Conservation (phyloP, 139 green algal species). For the Micromonas commoda region DNA sequence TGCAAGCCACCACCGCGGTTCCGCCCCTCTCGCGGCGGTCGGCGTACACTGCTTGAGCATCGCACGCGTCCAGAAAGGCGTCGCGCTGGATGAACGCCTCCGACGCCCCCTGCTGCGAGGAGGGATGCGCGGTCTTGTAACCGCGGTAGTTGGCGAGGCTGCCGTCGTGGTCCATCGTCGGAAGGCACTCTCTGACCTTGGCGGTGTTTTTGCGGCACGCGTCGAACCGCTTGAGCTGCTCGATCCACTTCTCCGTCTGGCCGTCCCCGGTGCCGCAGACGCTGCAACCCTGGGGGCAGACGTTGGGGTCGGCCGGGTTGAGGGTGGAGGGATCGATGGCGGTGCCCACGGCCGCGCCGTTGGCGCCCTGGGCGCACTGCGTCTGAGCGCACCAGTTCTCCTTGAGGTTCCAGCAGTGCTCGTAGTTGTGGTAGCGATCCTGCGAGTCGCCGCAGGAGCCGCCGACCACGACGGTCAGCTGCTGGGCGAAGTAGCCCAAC, state of each 20-base stretch:
- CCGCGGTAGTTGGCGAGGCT: not conserved
- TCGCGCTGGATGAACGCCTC: not conserved
- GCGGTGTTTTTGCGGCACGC: not conserved
- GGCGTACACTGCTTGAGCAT: not conserved
- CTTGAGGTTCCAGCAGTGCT: not conserved
- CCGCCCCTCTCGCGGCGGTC: not conserved
- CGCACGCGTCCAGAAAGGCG: slow-evolving; percentile 1
- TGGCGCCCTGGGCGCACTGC: not conserved
- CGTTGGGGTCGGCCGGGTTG: not conserved
- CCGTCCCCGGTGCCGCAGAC: too few relatives aligned
- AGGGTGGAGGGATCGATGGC: too few relatives aligned
- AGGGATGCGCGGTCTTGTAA: not conserved
- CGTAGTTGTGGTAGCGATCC: too few relatives aligned
- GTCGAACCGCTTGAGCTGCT: not conserved
- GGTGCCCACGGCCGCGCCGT: not conserved
- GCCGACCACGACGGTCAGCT: not conserved
- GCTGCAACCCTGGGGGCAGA: not conserved
- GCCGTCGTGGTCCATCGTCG: not conserved
- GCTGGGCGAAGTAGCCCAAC: not conserved
- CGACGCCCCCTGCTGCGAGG: not conserved
- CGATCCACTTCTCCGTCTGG: not conserved
- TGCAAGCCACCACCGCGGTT: not conserved
- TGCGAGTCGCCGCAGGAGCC: not conserved
- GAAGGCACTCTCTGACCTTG: not conserved
- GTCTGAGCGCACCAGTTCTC: not conserved